A percentile compares a stretch with the other conserved stretches of the same genome.
phyloP scores from a whole-genome alignment of 805 yeast species.

The Spathaspora arborariae region DNA sequence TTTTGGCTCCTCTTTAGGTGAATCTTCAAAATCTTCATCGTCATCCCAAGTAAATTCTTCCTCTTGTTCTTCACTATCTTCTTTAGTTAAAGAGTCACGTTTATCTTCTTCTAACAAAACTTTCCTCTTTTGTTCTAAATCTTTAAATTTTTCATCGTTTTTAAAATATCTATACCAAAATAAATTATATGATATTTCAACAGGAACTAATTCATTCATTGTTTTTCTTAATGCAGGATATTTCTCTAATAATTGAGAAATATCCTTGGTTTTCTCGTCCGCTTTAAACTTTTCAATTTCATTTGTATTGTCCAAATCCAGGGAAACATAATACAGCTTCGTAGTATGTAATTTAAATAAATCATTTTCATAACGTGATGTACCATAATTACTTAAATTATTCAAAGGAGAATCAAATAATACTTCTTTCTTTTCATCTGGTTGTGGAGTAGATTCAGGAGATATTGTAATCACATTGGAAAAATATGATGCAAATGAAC shows the following conservation, averaged over 20 bases:
- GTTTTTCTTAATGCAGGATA: constrained; percentile 51
- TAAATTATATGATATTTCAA: constrained; percentile 47
- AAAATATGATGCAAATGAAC: constrained; percentile 56
- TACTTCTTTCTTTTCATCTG: constrained; percentile 12
- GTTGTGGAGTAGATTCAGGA: constrained; percentile 11
- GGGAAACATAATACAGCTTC: constrained; percentile 16
- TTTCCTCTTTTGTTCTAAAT: constrained; percentile 65
- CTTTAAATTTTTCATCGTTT: constrained; percentile 48
- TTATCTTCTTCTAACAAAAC: constrained; percentile 44
- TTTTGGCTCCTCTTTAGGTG: constrained; percentile 13
- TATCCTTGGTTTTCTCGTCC: constrained; percentile 47
- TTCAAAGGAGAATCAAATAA: constrained; percentile 16
- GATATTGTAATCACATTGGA: constrained; percentile 30
- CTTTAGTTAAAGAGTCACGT: constrained; percentile 9
- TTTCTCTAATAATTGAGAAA: constrained; percentile 43
- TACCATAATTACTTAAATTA: constrained; percentile 27
- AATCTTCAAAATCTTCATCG: constrained; percentile 43
- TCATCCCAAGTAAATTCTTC: constrained; percentile 53
- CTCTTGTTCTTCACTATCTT: constrained; percentile 36
- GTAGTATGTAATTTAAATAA: constrained; percentile 37
- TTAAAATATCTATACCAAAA: constrained; percentile 78
- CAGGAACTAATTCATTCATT: constrained; percentile 67
- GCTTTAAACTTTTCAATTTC: constrained; percentile 34
- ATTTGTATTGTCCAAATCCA: constrained; percentile 12
- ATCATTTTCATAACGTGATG: constrained; percentile 37